Base-by-base conservation (phyloP, 2,329 filamentous ascomycete species). In the Penicillium concentricum region DNA sequence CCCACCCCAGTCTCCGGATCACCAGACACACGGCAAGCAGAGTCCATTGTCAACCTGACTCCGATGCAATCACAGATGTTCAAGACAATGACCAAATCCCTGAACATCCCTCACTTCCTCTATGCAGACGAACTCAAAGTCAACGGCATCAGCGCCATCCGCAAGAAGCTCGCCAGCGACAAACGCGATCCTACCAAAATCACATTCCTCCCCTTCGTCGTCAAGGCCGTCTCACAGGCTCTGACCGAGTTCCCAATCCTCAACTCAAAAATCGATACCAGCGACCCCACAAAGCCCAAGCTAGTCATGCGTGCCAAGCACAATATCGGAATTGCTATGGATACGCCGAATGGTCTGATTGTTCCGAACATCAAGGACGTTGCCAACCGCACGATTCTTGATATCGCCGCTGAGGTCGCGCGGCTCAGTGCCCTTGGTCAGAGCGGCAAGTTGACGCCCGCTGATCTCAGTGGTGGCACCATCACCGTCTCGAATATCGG, bases 401-500 rank as follows among this genome's bases (percentile, higher is more conserved):
- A 87, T 46, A 89, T 99, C 58, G 90, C 92, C 0, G 77, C 82
- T 18, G 91, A 96, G 72, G 83, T 97, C 50, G 74, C 77, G 9
- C 84, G 90, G 5, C 84, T 97, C 20, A 89, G 92, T 70, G 74
- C 77, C 3, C 85, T 91, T 10, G 93, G 91, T 1, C 79, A 82
- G 15, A 80, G 83, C n/a, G 91, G 91, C 32, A 91, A 89, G 73
- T 82, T 99, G 5, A 80, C 85, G 1, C 83, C 87, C 2, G 80
- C 83, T 18, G 92, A 99, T 74, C 81, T 99, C 61, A 83, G 81
- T 35, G 92, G 92, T 51, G 92, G 92, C 16, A 97, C 94, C 1
- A 93, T 99, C 68, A 97, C 94, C 0, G 86, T 99, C 48, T 96
- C 92, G 67, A 99, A 99, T 73, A 96, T 99, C 66, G 94, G 94